Conservation (phyloP, 306 rosid species). For the Senna tora region DNA sequence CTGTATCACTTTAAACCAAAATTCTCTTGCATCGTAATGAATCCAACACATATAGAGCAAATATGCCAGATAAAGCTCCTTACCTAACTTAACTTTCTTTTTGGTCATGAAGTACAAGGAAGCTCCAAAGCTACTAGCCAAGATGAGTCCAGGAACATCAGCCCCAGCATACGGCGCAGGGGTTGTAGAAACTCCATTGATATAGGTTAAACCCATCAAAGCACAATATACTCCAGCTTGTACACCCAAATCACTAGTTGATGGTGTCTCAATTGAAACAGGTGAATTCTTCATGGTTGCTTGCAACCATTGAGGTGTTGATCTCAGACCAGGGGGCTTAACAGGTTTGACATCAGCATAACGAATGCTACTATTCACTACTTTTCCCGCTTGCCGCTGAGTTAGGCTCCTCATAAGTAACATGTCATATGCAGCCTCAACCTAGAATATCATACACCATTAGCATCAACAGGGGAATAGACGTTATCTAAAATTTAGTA, state of each 20-base stretch:
- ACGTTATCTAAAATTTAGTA: conserved; percentile 18
- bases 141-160: conserved; percentile 92
- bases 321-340: conserved; percentile 52
- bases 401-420: conserved; percentile 92
- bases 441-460: conserved; percentile 49
- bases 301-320: conserved; percentile 87
- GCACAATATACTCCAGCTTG: conserved; percentile 97
- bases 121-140: conserved; percentile 99
- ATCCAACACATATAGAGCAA: neutral
- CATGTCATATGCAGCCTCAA: conserved; percentile 98
- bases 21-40: conserved; percentile 25
- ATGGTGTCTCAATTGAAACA: conserved; percentile 74
- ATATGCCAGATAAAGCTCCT: conserved; percentile 35
- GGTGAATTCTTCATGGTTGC: conserved; percentile 64
- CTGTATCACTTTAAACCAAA: neutral
- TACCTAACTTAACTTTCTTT: conserved; percentile 86
- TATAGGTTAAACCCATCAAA: conserved; percentile 79
- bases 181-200: conserved; percentile 65
- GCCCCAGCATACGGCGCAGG: conserved; percentile 67
- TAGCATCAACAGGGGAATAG: conserved; percentile 21
- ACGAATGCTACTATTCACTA: conserved; percentile 72
- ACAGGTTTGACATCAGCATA: conserved; percentile 90
- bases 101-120: conserved; percentile 95
- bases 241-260: conserved; percentile 74
- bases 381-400: conserved; percentile 90